Conservation (phyloP, 1,284 basidiomycete species). For the Thecaphora thlaspeos region DNA sequence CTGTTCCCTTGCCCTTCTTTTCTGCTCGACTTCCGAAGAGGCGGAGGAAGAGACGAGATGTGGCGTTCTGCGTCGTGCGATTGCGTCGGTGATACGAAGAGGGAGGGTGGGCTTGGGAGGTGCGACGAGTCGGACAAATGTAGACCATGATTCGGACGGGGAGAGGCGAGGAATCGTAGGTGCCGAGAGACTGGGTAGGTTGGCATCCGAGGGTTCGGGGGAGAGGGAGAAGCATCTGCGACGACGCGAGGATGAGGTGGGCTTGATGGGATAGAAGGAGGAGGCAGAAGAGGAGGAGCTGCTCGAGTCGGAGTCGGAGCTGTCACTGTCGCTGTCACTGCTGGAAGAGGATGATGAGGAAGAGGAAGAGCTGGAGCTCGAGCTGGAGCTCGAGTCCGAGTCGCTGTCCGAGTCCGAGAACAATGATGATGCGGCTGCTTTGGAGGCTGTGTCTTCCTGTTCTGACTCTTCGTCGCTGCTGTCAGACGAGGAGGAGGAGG, state of each 20-base stretch:
- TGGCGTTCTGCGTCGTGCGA: background rate
- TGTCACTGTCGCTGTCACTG: background rate
- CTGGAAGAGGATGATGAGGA: conserved; percentile 10
- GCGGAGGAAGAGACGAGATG: no score
- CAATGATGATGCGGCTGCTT: conserved; percentile 1
- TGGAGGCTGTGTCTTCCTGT: background rate
- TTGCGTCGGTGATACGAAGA: background rate
- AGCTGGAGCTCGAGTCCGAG: background rate
- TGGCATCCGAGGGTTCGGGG: background rate
- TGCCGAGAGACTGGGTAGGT: no score
- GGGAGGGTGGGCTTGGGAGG: background rate
- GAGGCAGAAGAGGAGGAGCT: conserved; percentile 10
- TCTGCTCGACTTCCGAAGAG: background rate
- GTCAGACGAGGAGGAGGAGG: conserved; percentile 12
- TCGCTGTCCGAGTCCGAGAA: background rate
- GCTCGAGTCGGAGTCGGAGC: conserved; percentile 2
- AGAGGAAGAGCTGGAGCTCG: background rate
- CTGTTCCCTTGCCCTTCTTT: background rate
- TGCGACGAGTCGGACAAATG: background rate
- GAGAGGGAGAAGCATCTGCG: background rate
- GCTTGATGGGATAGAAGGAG: no score
- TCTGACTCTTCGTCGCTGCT: background rate
- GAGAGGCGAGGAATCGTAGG: no score
- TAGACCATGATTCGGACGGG: no score
- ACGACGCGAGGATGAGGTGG: background rate